Evolutionary conservation across 2,329 filamentous ascomycete species (phyloP).

Genomic region (Aspergillus ruber): DNA sequence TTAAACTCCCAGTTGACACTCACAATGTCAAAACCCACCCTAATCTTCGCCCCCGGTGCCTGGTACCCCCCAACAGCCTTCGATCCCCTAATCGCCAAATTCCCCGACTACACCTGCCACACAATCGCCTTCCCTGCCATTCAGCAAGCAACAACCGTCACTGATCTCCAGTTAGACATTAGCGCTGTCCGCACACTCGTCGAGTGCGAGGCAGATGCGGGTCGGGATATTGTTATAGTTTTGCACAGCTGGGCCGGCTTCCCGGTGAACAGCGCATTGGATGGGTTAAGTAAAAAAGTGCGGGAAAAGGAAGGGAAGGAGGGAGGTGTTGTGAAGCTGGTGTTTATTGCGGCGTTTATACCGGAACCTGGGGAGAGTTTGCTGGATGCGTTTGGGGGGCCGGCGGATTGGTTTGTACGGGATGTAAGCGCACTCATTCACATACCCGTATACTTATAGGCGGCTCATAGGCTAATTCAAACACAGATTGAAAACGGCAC

Average conservation of each 20-base stretch:
- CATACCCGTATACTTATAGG: conserved; percentile 6
- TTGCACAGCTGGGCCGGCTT: conserved; percentile 33
- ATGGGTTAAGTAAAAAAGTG: conserved; percentile 24
- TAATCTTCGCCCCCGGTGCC: conserved; percentile 26
- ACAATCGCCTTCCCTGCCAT: conserved; percentile 23
- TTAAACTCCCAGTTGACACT: no score
- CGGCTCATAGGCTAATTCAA: not conserved
- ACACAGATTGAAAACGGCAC: conserved; percentile 11
- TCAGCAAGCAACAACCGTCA: conserved; percentile 15
- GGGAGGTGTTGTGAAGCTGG: conserved; percentile 28
- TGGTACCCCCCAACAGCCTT: conserved; percentile 28
- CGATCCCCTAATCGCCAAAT: conserved; percentile 16
- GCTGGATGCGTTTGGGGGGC: conserved; percentile 23
- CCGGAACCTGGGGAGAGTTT: conserved; percentile 25
- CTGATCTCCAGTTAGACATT: conserved; percentile 24
- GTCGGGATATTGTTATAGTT: conserved; percentile 25
- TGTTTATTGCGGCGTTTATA: conserved; percentile 30
- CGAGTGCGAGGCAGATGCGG: conserved; percentile 21
- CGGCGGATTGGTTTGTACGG: conserved; percentile 21
- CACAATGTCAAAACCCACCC: conserved; percentile 19
- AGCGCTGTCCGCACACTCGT: conserved; percentile 26
- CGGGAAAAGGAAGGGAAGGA: conserved; percentile 18
- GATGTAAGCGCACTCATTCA: conserved; percentile 18
- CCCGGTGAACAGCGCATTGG: conserved; percentile 29
- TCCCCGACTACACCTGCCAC: conserved; percentile 17